These are phyloP conservation scores for Solanum rostratum DNA, from an alignment of 257 asterid genomes.

Conservation along the genomic window DNA sequence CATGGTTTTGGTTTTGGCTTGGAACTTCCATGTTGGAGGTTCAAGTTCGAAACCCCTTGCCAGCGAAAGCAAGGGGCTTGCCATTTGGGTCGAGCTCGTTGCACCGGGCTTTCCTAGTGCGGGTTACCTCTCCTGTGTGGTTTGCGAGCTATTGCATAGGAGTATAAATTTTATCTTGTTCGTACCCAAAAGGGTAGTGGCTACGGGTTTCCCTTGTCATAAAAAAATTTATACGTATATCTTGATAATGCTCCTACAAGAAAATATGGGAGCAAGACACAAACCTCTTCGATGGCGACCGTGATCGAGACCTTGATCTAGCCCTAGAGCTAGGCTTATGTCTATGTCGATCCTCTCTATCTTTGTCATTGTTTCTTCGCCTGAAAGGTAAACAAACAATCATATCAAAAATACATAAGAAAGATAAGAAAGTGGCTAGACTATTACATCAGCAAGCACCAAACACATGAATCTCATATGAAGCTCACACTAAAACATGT, in stretches of 20 bases:
- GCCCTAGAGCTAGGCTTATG: slow-evolving; percentile 57
- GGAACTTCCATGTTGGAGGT: too few species aligned
- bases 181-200: too few species aligned
- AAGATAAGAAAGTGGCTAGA: background rate
- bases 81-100: too few species aligned
- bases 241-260: background rate
- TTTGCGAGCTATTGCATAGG: too few species aligned
- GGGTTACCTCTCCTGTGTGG: too few species aligned
- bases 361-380: slow-evolving; percentile 59
- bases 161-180: too few species aligned
- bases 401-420: background rate
- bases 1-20: too few species aligned
- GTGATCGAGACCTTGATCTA: slow-evolving; percentile 72
- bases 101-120: too few species aligned
- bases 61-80: too few species aligned
- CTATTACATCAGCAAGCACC: background rate
- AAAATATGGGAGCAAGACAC: background rate
- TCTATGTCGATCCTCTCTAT: slow-evolving; percentile 57
- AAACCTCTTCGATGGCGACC: slow-evolving; percentile 84
- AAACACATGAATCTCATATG: background rate
- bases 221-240: background rate
- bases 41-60: too few species aligned
- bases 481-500: background rate
- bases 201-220: too few species aligned
- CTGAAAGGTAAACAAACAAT: slow-evolving; percentile 19